phyloP scores from a whole-genome alignment of 1,284 basidiomycete species.

The Rhodotorula sp. region DNA sequence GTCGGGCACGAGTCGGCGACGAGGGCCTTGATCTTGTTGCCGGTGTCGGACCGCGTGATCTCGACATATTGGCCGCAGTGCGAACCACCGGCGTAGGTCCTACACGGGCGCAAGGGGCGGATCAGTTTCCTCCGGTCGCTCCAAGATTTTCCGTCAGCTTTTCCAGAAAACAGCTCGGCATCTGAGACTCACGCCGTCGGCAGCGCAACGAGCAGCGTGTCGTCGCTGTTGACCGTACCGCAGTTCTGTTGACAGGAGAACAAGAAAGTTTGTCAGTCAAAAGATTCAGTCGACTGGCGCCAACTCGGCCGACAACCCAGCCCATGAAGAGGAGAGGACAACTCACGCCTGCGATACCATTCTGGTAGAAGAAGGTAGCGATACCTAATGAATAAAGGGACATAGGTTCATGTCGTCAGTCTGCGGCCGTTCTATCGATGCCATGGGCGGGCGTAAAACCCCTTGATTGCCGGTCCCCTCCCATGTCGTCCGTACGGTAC shows the following conservation, averaged over 20 bases:
- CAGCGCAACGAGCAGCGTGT: slow-evolving; percentile 11
- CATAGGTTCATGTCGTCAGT: background rate
- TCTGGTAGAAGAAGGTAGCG: slow-evolving; percentile 17
- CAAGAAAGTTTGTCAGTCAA: too few relatives aligned
- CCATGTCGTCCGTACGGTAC: too few relatives aligned
- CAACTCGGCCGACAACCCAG: too few relatives aligned
- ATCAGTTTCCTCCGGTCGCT: background rate
- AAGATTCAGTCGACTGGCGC: too few relatives aligned
- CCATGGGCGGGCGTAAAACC: background rate
- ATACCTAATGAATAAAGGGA: background rate
- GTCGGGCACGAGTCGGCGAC: slow-evolving; percentile 30
- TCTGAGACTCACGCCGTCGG: slow-evolving; percentile 9
- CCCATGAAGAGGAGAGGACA: background rate
- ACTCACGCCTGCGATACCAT: slow-evolving; percentile 24
- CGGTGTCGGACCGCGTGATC: slow-evolving; percentile 16
- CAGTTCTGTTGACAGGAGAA: slow-evolving; percentile 1
- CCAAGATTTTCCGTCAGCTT: background rate
- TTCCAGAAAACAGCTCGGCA: background rate
- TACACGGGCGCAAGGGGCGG: background rate
- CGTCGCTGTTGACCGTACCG: slow-evolving; percentile 29
- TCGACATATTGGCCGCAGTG: slow-evolving; percentile 25
- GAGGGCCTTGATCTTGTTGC: slow-evolving; percentile 19
- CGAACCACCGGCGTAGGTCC: slow-evolving; percentile 21
- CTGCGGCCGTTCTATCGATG: background rate
- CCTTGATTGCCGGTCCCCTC: background rate